Evolutionary conservation across 1,284 basidiomycete genomes (phyloP).

Genomic region (Ustilago trichophora): DNA sequence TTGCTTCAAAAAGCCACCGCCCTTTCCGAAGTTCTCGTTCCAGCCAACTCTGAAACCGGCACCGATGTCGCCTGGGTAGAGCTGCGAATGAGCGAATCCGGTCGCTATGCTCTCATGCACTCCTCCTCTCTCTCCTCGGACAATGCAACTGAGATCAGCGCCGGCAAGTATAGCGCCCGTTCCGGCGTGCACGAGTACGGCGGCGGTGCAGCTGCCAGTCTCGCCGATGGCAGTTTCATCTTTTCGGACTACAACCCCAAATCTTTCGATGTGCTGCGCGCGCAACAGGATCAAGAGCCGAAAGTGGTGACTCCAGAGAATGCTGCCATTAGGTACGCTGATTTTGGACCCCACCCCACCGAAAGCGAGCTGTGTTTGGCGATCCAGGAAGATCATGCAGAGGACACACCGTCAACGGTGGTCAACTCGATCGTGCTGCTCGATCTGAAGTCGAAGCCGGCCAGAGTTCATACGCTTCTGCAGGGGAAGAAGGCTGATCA

Average conservation of each 20-base stretch:
- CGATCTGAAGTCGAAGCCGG: constrained; percentile 63
- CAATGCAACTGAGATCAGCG: constrained; percentile 28
- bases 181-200: constrained; percentile 61
- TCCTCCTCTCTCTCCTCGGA: constrained; percentile 63
- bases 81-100: constrained; percentile 73
- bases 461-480: constrained; percentile 26
- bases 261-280: constrained; percentile 26
- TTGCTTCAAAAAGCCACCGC: constrained; percentile 70
- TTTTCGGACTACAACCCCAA: constrained; percentile 51
- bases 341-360: constrained; percentile 65
- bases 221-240: constrained; percentile 41
- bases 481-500: constrained; percentile 67
- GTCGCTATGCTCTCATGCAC: constrained; percentile 72
- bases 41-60: constrained; percentile 12
- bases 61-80: constrained; percentile 74
- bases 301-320: constrained; percentile 74
- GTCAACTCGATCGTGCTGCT: constrained; percentile 73
- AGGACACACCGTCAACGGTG: constrained; percentile 72
- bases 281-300: constrained; percentile 66
- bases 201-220: constrained; percentile 53
- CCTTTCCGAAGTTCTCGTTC: constrained; percentile 39
- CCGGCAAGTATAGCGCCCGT: constrained; percentile 44
- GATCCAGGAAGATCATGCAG: constrained; percentile 76
- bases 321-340: constrained; percentile 72
- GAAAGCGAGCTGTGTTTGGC: constrained; percentile 70